Evolutionary conservation across 495 filamentous ascomycete species (phyloP), one percentile per base, ranked within the genome.

Genomic region (Aspergillus kassunensis): DNA sequence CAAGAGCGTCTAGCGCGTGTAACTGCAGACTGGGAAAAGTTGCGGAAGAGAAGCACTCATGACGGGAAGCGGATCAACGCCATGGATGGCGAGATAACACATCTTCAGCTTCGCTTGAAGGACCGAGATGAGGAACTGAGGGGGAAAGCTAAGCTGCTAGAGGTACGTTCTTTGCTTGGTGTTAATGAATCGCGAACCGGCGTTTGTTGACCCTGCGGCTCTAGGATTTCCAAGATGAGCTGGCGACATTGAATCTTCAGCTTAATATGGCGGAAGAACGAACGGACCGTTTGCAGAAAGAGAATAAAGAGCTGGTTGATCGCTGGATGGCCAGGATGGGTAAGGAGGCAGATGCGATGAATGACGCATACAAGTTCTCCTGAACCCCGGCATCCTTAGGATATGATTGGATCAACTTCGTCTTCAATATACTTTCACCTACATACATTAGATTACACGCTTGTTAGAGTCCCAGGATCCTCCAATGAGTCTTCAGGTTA

Each of bases 311-410:
- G 40, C 73, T 97, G 30, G 82, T 96, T 45, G 85, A 91, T 60
- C 80, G 92, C 39, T 97, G 88, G 89, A 93, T 97, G 89, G 80
- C 79, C 54, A 77, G 87, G 52, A 90, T 91, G 76, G 85, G 83
- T 6, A 76, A 82, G 66, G 91, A 96, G 72, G 92, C 89, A 6
- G 90, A 95, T 49, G 84, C 80, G 19, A 88, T 96, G 89, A 97
- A 96, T 62, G 68, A 86, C 23, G 70, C 69, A 21, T 79, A 71
- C 10, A 72, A 68, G 39, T 80, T 70, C 54, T 74, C 67, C 11
- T 77, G 58, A 58, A 1, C 5, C 6, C 15, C 21, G 4, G 10
- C 21, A 2, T 19, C n/a, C 24, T 9, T 9, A 27, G 4, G 9
- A 27, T 27, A 4, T 9, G 24, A 27, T 27, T 9, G 24, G 9